Conservation (phyloP, 148 eudicot species). For the Pouteria glomerata region DNA sequence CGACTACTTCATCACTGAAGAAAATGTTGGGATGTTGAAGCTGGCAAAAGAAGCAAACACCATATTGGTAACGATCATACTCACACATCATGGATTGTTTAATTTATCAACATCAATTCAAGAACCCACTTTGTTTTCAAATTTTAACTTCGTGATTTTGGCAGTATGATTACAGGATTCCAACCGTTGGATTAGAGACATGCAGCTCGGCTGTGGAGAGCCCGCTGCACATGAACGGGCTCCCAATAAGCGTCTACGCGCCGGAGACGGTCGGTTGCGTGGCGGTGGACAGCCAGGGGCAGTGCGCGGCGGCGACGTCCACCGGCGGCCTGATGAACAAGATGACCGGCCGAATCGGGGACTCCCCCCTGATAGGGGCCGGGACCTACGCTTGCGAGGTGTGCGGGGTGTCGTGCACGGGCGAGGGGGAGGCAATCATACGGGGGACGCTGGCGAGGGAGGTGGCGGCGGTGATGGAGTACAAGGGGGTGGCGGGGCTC, state of each 20-base stretch:
- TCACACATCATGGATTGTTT: not conserved
- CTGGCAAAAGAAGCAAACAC: slow-evolving; percentile 77
- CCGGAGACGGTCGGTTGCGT: slow-evolving; percentile 92
- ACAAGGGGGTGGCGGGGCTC: slow-evolving; percentile 56
- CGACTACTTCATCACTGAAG: slow-evolving; percentile 69
- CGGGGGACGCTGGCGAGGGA: slow-evolving; percentile 80
- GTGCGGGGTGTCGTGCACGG: slow-evolving; percentile 87
- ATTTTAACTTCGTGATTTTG: not conserved
- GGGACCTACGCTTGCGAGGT: slow-evolving; percentile 77
- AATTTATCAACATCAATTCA: not conserved
- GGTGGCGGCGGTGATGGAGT: slow-evolving; percentile 93
- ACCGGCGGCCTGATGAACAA: slow-evolving; percentile 94
- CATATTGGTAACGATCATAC: slow-evolving; percentile 40
- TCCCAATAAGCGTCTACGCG: slow-evolving; percentile 64
- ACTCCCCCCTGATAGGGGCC: slow-evolving; percentile 74
- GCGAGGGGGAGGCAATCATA: slow-evolving; percentile 88
- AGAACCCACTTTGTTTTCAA: not conserved
- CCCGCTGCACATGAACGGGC: slow-evolving; percentile 67
- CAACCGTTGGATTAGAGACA: slow-evolving; percentile 31
- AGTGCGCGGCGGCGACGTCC: slow-evolving; percentile 91
- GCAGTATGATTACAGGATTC: slow-evolving; percentile 83
- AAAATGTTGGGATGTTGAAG: slow-evolving; percentile 67
- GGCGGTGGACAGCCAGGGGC: slow-evolving; percentile 67
- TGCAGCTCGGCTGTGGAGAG: slow-evolving; percentile 44
- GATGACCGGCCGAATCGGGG: slow-evolving; percentile 72